Percentiles rank a stretch among this genome's conserved stretches.
phyloP scores from a whole-genome alignment of 208 protist genomes.

The Novymonas esmeraldas region DNA sequence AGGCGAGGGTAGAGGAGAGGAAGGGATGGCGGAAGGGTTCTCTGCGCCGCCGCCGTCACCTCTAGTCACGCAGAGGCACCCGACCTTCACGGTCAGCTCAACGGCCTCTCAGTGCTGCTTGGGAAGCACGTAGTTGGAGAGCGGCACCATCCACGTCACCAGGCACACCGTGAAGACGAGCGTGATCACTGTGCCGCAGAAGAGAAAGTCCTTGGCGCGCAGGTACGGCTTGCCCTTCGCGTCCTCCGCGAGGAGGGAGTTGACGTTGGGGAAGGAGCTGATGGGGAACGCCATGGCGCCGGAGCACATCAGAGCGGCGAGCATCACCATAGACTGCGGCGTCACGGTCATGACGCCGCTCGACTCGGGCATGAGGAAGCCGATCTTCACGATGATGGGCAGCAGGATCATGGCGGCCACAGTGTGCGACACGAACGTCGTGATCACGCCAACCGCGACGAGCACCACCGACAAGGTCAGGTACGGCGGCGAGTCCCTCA shows the following conservation, averaged over 20 bases:
- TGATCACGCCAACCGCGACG: conserved; percentile 71
- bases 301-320: conserved; percentile 90
- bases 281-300: conserved; percentile 94
- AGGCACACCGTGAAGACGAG: conserved; percentile 67
- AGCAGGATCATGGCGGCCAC: conserved; percentile 93
- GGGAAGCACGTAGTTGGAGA: conserved; percentile 75
- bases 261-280: conserved; percentile 95
- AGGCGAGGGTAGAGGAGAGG: too few relatives aligned
- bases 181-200: conserved; percentile 77
- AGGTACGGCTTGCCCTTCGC: conserved; percentile 86
- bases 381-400: conserved; percentile 92
- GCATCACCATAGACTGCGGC: conserved; percentile 80
- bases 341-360: conserved; percentile 61
- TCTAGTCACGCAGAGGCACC: too few relatives aligned
- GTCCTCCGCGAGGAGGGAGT: conserved; percentile 90
- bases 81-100: too few relatives aligned
- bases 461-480: conserved; percentile 69
- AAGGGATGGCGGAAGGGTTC: too few relatives aligned
- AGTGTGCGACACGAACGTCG: conserved; percentile 94
- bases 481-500: conserved; percentile 66
- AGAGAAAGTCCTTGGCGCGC: conserved; percentile 89
- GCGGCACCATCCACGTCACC: conserved; percentile 86
- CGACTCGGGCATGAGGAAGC: conserved; percentile 69
- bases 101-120: neutral
- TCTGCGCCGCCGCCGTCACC: too few relatives aligned